Percentiles rank a stretch among this genome's conserved stretches.
These are phyloP conservation scores for Calcarisporium arbuscula DNA, from an alignment of 2,329 filamentous ascomycete species.

Conservation along the genomic window DNA sequence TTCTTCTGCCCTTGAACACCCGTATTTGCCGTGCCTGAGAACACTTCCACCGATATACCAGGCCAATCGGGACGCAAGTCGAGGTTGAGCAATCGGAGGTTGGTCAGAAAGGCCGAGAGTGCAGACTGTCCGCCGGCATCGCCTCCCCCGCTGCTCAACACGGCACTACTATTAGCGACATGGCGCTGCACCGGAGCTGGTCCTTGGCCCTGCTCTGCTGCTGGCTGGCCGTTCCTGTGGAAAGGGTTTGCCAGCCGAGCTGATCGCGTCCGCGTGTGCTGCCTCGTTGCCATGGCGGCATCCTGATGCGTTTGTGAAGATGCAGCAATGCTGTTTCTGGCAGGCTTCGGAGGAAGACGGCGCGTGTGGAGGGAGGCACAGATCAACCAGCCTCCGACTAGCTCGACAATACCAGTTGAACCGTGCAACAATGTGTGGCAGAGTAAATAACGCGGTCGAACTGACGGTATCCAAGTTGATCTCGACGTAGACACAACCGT, in stretches of 20 bases:
- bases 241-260: constrained; percentile 6
- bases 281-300: constrained; percentile 10
- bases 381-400: too few species aligned
- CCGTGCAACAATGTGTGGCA: too few species aligned
- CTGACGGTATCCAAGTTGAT: not conserved
- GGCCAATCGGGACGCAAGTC: constrained; percentile 77
- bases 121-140: constrained; percentile 13
- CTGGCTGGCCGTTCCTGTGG: constrained; percentile 2
- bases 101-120: constrained; percentile 60
- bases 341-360: too few species aligned
- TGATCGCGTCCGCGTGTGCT: constrained; percentile 10
- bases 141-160: not conserved
- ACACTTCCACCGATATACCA: constrained; percentile 60
- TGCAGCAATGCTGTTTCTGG: not conserved
- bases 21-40: constrained; percentile 56
- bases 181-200: not conserved
- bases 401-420: too few species aligned
- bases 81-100: constrained; percentile 75
- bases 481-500: constrained; percentile 4
- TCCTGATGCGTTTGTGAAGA: constrained; percentile 3
- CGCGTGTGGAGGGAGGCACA: too few species aligned
- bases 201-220: not conserved
- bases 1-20: constrained; percentile 70
- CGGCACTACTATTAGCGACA: not conserved
- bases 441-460: not conserved